Evolutionary conservation across 805 yeast species (phyloP).

Genomic region (Clavispora phyllophila): DNA sequence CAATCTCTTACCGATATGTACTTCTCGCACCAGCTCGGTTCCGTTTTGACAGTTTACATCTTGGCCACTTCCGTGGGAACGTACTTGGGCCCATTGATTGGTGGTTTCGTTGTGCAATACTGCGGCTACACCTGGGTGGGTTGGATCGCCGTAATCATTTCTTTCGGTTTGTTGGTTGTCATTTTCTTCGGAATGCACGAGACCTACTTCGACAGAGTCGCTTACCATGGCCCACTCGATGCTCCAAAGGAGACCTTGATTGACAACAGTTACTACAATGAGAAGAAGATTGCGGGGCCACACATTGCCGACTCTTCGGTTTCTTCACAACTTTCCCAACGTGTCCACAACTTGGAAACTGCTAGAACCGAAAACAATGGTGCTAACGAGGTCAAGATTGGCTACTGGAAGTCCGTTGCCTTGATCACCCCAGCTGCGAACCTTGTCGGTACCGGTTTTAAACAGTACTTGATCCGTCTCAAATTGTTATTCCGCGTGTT

Average conservation of each 20-base stretch:
- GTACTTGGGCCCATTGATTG: conserved; percentile 72
- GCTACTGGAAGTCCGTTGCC: conserved; percentile 44
- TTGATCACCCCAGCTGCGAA: conserved; percentile 54
- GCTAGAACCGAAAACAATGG: conserved; percentile 25
- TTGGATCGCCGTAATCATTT: conserved; percentile 56
- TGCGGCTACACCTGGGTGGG: conserved; percentile 79
- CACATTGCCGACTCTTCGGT: conserved; percentile 5
- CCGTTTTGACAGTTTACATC: conserved; percentile 67
- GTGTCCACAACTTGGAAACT: conserved; percentile 10
- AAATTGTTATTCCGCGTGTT: conserved; percentile 49
- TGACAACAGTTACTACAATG: not conserved
- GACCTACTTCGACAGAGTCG: conserved; percentile 52
- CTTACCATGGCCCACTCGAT: conserved; percentile 13
- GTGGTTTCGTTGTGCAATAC: conserved; percentile 62
- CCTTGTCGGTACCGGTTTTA: conserved; percentile 58
- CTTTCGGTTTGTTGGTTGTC: conserved; percentile 45
- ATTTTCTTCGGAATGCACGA: conserved; percentile 64
- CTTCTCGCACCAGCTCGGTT: conserved; percentile 72
- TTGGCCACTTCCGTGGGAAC: conserved; percentile 73
- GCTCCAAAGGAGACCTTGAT: not conserved
- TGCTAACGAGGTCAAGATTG: conserved; percentile 30
- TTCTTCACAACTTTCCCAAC: conserved; percentile 10
- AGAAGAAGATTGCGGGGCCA: not conserved
- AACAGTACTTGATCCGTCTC: conserved; percentile 56
- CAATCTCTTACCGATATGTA: conserved; percentile 67